Evolutionary conservation across 192 early-diverging fungal species (phyloP).

Genomic region (Backusella sp.): DNA sequence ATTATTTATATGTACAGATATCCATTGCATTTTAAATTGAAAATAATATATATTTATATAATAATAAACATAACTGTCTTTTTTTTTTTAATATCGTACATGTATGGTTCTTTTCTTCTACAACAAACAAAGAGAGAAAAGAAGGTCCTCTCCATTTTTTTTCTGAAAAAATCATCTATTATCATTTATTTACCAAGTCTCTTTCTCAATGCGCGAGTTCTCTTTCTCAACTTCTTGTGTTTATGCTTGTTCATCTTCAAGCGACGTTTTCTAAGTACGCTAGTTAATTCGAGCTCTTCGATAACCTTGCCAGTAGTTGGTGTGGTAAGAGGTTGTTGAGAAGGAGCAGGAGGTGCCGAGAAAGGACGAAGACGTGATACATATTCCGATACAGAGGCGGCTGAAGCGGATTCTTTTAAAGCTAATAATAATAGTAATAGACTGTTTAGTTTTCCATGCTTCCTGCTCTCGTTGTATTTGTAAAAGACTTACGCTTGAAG

Average conservation of each 20-base stretch:
- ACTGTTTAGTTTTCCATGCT: neutral
- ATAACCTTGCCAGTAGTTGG: neutral
- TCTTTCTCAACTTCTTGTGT: conserved; percentile 83
- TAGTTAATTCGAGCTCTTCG: conserved; percentile 61
- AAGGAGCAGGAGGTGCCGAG: conserved; percentile 16
- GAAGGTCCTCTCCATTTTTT: neutral
- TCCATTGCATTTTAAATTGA: neutral
- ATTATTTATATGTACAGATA: neutral
- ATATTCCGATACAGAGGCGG: conserved; percentile 16
- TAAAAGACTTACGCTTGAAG: conserved; percentile 5
- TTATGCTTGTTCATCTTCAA: conserved; percentile 99
- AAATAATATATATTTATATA: neutral
- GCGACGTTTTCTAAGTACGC: conserved; percentile 78
- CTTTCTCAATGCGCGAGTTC: conserved; percentile 73
- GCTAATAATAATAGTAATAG: neutral
- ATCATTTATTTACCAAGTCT: conserved; percentile 65
- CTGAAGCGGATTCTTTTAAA: conserved; percentile 7
- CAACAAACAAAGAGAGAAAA: neutral
- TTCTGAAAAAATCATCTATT: neutral
- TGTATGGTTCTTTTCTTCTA: neutral
- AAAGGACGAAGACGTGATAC: conserved; percentile 25
- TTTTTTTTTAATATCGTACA: conserved; percentile 3
- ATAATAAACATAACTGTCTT: neutral
- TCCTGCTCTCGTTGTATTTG: neutral
- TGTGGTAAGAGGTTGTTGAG: conserved; percentile 6